Percentiles rank a stretch among this genome's conserved stretches.
phyloP scores from a whole-genome alignment of 257 asterid species.

The Perilla frutescens region DNA sequence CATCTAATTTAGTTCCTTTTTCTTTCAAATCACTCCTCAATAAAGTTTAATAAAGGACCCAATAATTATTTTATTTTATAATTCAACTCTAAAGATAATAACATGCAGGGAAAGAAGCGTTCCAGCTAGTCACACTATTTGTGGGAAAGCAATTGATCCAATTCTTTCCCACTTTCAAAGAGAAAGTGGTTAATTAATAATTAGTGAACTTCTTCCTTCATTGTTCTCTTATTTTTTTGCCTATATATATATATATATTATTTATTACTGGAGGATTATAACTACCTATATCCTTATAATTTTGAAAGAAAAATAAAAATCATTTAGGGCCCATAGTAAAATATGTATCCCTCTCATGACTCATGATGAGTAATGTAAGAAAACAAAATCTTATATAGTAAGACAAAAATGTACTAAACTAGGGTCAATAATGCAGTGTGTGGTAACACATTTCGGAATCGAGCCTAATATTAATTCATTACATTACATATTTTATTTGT shows the following conservation, averaged over 20 bases:
- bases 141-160: conserved; percentile 42
- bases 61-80: not conserved
- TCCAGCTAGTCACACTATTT: conserved; percentile 34
- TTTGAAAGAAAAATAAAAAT: no score
- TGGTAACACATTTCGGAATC: no score
- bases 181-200: no score
- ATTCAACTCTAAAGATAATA: conserved; percentile 24
- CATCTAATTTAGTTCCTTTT: conserved; percentile 32
- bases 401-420: not conserved
- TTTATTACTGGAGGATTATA: no score
- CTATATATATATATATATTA: no score
- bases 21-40: conserved; percentile 27
- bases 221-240: no score
- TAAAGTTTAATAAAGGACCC: conserved; percentile 28
- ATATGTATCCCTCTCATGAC: not conserved
- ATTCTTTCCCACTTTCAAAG: conserved; percentile 37
- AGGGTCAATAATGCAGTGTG: no score
- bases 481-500: no score
- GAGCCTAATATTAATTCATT: no score
- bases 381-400: conserved; percentile 7
- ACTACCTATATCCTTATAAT: no score
- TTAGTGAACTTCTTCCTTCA: not conserved
- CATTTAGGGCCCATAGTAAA: no score
- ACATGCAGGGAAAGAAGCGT: conserved; percentile 37
- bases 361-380: not conserved